These are phyloP conservation scores for Zasmidium cellare DNA, from an alignment of 2,329 filamentous ascomycete species.

Conservation along the genomic window DNA sequence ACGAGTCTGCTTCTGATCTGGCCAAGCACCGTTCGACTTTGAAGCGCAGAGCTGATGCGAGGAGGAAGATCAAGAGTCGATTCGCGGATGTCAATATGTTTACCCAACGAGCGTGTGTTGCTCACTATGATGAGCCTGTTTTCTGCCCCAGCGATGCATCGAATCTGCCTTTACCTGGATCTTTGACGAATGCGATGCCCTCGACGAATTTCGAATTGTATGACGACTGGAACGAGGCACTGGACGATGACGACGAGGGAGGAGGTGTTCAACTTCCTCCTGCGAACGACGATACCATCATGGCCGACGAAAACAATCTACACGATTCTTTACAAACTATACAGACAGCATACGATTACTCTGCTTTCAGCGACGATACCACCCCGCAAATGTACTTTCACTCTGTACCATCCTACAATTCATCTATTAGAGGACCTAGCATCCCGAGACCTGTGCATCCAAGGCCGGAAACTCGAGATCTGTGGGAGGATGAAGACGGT, in stretches of 20 bases:
- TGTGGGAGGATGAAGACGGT: conserved; percentile 25
- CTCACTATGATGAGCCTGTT: conserved; percentile 28
- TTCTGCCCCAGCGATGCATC: conserved; percentile 26
- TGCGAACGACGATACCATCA: conserved; percentile 4
- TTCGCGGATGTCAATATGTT: conserved; percentile 18
- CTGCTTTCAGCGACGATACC: neutral
- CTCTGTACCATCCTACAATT: conserved; percentile 4
- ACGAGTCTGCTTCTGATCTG: conserved; percentile 9
- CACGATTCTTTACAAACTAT: neutral
- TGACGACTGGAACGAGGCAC: conserved; percentile 7
- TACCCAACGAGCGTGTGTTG: conserved; percentile 28
- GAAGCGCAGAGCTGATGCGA: conserved; percentile 18
- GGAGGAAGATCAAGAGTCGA: conserved; percentile 13
- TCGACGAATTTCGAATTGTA: conserved; percentile 2
- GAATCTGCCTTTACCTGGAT: conserved; percentile 18
- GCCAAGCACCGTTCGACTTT: conserved; percentile 15
- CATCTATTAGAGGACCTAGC: too few species aligned
- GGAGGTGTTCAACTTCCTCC: conserved; percentile 10
- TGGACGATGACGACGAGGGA: conserved; percentile 17
- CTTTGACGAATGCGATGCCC: conserved; percentile 7
- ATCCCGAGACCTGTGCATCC: conserved; percentile 15
- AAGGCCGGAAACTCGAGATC: conserved; percentile 20
- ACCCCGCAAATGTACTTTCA: too few species aligned
- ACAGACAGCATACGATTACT: neutral
- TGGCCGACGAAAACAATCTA: conserved; percentile 4